phyloP scores from a whole-genome alignment of 1,284 basidiomycete genomes.

The Boletus sp. region DNA sequence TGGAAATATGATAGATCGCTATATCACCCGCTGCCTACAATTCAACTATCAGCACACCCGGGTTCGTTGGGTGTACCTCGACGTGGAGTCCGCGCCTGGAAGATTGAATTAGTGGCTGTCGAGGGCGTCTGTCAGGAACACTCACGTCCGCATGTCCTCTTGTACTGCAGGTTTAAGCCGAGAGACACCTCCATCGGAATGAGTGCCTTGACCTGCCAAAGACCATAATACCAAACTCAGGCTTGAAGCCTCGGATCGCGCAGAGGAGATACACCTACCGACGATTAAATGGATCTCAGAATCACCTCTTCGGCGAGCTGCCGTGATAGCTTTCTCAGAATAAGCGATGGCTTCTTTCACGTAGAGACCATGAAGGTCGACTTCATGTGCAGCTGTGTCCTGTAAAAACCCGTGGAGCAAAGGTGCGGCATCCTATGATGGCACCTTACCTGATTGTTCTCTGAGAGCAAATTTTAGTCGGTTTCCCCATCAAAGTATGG shows the following conservation, averaged over 20 bases:
- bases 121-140: slow-evolving; percentile 4
- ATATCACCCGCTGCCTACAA: slow-evolving; percentile 34
- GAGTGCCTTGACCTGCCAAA: slow-evolving; percentile 70
- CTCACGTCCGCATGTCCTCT: slow-evolving; percentile 76
- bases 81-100: slow-evolving; percentile 14
- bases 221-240: not conserved
- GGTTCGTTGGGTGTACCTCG: slow-evolving; percentile 75
- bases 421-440: not conserved
- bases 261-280: slow-evolving; percentile 47
- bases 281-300: slow-evolving; percentile 82
- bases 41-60: slow-evolving; percentile 83
- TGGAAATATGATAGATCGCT: not conserved
- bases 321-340: slow-evolving; percentile 65
- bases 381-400: slow-evolving; percentile 65
- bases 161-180: slow-evolving; percentile 93
- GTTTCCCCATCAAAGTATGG: not conserved
- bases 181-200: slow-evolving; percentile 74
- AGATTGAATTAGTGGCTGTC: not conserved
- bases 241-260: not conserved
- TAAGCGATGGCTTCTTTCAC: slow-evolving; percentile 83
- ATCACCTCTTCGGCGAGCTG: slow-evolving; percentile 64
- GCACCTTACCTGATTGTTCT: slow-evolving; percentile 26
- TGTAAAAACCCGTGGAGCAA: slow-evolving; percentile 26
- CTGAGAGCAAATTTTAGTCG: slow-evolving; percentile 10
- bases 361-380: slow-evolving; percentile 90